Percentiles rank a stretch among this genome's conserved stretches.
Evolutionary conservation across 2,329 filamentous ascomycete genomes (phyloP).

Genomic region (Apiospora rasikravindrae): DNA sequence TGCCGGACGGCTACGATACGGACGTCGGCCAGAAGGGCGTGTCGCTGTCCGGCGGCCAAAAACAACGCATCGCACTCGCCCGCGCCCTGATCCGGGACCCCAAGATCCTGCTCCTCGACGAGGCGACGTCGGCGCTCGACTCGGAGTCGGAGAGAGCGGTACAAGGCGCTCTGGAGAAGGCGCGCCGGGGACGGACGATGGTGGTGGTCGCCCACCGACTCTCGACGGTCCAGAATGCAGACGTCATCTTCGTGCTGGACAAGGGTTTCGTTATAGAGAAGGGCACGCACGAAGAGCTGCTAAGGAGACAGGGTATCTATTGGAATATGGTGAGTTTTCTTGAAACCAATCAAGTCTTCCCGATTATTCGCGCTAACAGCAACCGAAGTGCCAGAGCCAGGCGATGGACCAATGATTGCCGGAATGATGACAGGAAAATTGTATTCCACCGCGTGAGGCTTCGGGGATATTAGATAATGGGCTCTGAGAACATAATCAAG

Average conservation of each 20-base stretch:
- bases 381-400: constrained; percentile 59
- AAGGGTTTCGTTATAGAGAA: constrained; percentile 55
- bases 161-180: constrained; percentile 53
- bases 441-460: no score
- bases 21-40: constrained; percentile 34
- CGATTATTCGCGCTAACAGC: neutral
- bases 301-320: constrained; percentile 54
- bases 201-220: constrained; percentile 39
- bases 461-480: no score
- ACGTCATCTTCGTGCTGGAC: constrained; percentile 64
- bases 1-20: constrained; percentile 42
- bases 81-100: constrained; percentile 73
- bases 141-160: constrained; percentile 64
- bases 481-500: no score
- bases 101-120: constrained; percentile 72
- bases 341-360: constrained; percentile 23
- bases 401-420: constrained; percentile 28
- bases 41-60: constrained; percentile 61
- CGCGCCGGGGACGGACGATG: constrained; percentile 48
- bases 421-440: neutral
- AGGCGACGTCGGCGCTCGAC: constrained; percentile 73
- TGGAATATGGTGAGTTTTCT: constrained; percentile 56
- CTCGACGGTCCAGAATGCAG: constrained; percentile 43
- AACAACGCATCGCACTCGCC: constrained; percentile 64
- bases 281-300: constrained; percentile 60